Conservation (phyloP, 2,329 filamentous ascomycete genomes). For the Cucurbitaria berberidis region DNA sequence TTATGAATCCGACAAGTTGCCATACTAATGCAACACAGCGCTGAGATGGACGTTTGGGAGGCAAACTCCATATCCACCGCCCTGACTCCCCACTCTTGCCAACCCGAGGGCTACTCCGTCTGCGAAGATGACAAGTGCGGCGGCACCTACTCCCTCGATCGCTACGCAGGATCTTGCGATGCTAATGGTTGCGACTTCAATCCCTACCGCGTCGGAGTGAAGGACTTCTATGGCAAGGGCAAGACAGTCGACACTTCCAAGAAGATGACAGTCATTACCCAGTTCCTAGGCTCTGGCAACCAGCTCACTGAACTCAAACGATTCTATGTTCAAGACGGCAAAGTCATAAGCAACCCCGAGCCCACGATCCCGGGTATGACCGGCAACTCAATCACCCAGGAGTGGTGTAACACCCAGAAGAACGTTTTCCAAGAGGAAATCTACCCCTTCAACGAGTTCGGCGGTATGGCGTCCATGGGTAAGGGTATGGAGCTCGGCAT, state of each 20-base stretch:
- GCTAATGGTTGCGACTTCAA: slow-evolving; percentile 71
- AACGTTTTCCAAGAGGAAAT: slow-evolving; percentile 60
- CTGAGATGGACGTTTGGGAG: slow-evolving; percentile 75
- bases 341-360: slow-evolving; percentile 55
- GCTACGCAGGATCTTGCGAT: slow-evolving; percentile 69
- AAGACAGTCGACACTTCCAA: slow-evolving; percentile 53
- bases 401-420: slow-evolving; percentile 65
- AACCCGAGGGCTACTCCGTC: slow-evolving; percentile 53
- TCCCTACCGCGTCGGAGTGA: slow-evolving; percentile 68
- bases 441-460: slow-evolving; percentile 60
- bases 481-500: slow-evolving; percentile 57
- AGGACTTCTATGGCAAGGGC: slow-evolving; percentile 66
- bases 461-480: slow-evolving; percentile 64
- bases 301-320: slow-evolving; percentile 55
- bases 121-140: slow-evolving; percentile 59
- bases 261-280: slow-evolving; percentile 59
- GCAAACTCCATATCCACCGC: slow-evolving; percentile 70
- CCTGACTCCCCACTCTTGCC: slow-evolving; percentile 70
- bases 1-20: slow-evolving; percentile 51
- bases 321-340: slow-evolving; percentile 59
- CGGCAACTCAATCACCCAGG: slow-evolving; percentile 62
- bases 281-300: slow-evolving; percentile 55
- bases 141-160: slow-evolving; percentile 52
- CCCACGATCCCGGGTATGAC: slow-evolving; percentile 54
- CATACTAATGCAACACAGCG: slow-evolving; percentile 49